phyloP scores from a whole-genome alignment of 352 stramenopile genomes.

The Pythium myriotylum region DNA sequence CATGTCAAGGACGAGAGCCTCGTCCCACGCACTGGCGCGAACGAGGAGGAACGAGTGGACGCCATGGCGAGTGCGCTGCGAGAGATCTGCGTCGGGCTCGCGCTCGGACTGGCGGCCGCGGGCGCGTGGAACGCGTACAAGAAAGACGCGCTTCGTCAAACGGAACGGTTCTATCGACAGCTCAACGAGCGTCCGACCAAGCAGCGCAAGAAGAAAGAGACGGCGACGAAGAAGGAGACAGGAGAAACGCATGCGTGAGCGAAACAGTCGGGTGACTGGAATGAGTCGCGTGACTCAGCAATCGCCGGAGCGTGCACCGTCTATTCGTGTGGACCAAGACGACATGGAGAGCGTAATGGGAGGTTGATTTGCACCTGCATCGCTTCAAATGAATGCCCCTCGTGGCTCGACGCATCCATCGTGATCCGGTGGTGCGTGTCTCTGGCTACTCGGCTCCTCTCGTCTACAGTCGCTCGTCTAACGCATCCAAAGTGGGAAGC shows the following conservation, averaged over 20 bases:
- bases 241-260: background rate
- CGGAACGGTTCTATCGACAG: constrained; percentile 12
- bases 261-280: no score
- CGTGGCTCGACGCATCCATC: no score
- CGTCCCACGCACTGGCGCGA: constrained; percentile 1
- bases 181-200: constrained; percentile 12
- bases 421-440: no score
- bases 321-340: no score
- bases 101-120: constrained; percentile 7
- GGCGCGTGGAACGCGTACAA: constrained; percentile 17
- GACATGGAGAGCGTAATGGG: no score
- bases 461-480: no score
- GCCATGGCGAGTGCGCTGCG: constrained; percentile 1
- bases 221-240: constrained; percentile 6
- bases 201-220: constrained; percentile 1
- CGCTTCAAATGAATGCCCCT: no score
- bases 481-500: no score
- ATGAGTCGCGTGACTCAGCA: no score
- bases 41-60: background rate
- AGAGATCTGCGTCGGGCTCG: constrained; percentile 9
- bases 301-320: no score
- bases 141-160: constrained; percentile 14
- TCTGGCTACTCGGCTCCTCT: no score
- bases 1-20: background rate
- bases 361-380: no score